Percentiles rank a stretch among this genome's conserved stretches.
These are phyloP conservation scores for Neurospora sp. DNA, from an alignment of 2,329 filamentous ascomycete species.

Conservation along the genomic window DNA sequence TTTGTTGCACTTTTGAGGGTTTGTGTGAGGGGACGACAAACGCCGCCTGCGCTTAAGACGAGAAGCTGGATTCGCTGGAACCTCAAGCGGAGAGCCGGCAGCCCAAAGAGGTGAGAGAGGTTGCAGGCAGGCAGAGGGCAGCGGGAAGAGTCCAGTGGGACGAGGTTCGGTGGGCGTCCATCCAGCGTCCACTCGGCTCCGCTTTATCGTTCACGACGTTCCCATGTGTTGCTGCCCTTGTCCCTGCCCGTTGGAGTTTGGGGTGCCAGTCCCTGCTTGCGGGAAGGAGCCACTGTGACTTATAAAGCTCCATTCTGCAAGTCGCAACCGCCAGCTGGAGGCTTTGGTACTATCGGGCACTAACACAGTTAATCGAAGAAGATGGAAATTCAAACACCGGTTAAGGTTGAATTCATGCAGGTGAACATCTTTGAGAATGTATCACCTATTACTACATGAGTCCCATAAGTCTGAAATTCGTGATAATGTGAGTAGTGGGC, in stretches of 20 bases:
- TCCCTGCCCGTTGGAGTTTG: background rate
- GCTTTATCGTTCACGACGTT: background rate
- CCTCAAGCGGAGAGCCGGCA: background rate
- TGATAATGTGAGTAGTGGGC: background rate
- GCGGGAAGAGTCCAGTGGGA: background rate
- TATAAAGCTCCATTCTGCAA: background rate
- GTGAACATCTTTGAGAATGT: background rate
- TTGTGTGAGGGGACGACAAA: background rate
- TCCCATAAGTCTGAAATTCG: background rate
- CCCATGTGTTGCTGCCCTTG: background rate
- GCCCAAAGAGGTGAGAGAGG: background rate
- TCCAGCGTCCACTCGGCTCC: background rate
- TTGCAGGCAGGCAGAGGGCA: background rate
- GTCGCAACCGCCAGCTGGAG: background rate
- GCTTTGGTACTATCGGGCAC: background rate
- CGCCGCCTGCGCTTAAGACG: background rate
- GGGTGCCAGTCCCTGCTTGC: background rate
- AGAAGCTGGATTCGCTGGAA: background rate
- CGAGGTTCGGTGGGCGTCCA: background rate
- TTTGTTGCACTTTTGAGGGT: background rate
- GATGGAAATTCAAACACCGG: background rate
- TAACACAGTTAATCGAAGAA: background rate
- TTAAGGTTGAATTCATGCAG: background rate
- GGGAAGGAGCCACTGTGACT: background rate
- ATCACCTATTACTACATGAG: background rate